phyloP scores from a whole-genome alignment of 2,329 filamentous ascomycete species.

The Verticillium isaacii region DNA sequence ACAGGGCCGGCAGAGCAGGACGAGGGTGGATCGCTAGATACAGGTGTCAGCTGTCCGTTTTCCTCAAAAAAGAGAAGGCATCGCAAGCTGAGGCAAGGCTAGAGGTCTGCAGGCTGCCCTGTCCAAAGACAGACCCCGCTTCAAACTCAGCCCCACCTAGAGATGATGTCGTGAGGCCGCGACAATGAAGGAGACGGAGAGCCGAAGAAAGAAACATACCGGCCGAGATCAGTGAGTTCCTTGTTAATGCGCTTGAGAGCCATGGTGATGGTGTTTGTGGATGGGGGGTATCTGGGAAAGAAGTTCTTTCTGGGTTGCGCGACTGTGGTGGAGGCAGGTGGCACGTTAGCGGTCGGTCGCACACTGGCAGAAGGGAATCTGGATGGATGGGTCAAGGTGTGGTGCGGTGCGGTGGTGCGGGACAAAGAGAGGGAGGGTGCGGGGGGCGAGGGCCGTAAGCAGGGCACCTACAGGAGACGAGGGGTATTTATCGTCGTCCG shows the following conservation, averaged over 20 bases:
- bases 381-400: background rate
- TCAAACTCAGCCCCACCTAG: constrained; percentile 30
- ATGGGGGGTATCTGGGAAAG: constrained; percentile 14
- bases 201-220: constrained; percentile 44
- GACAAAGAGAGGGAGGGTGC: background rate
- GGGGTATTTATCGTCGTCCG: background rate
- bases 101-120: background rate
- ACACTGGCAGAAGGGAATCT: background rate
- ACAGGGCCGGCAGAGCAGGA: constrained; percentile 97
- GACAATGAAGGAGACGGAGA: constrained; percentile 13
- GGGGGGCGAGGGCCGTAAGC: background rate
- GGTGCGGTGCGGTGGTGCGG: background rate
- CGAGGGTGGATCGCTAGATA: constrained; percentile 84
- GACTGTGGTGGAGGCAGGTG: background rate
- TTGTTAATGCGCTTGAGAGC: constrained; percentile 94
- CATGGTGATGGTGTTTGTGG: constrained; percentile 46
- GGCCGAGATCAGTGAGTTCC: constrained; percentile 85
- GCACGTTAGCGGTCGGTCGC: background rate
- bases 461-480: background rate
- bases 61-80: background rate
- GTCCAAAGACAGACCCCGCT: constrained; percentile 25
- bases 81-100: background rate
- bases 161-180: constrained; percentile 20
- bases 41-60: constrained; percentile 21
- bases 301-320: background rate